A percentile compares a stretch with the other conserved stretches of the same genome.
Evolutionary conservation across 768 basidiomycete genomes (phyloP).

Genomic region (Leccinum pellstonianum): DNA sequence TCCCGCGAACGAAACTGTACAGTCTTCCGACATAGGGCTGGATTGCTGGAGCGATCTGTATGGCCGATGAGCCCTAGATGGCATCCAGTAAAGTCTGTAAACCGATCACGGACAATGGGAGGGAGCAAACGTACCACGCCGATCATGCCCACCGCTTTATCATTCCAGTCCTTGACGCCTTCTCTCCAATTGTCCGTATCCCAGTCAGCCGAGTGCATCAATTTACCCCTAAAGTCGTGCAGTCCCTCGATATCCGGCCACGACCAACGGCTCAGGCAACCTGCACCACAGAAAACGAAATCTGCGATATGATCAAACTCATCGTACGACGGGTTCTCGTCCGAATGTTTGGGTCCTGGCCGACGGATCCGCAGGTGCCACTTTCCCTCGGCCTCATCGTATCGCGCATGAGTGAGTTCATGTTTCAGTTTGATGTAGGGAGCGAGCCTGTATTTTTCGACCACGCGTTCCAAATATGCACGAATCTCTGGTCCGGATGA

Average conservation of each 20-base stretch:
- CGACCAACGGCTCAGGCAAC: constrained; percentile 54
- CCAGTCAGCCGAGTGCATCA: constrained; percentile 68
- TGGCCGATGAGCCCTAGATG: constrained; percentile 58
- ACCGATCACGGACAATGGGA: background rate
- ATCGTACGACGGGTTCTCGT: constrained; percentile 31
- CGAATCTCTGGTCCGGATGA: constrained; percentile 59
- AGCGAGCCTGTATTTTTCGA: constrained; percentile 54
- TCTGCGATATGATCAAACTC: constrained; percentile 55
- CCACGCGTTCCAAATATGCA: constrained; percentile 50
- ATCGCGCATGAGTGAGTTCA: constrained; percentile 51
- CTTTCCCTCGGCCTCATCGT: constrained; percentile 49
- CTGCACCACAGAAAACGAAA: constrained; percentile 55
- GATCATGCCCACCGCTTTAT: constrained; percentile 56
- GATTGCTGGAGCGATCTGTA: constrained; percentile 58
- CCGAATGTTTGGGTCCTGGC: constrained; percentile 16
- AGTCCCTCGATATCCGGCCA: constrained; percentile 69
- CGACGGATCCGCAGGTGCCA: constrained; percentile 54
- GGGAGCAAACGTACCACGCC: constrained; percentile 46
- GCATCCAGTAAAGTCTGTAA: background rate
- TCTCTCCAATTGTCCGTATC: constrained; percentile 46
- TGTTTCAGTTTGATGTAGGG: constrained; percentile 55
- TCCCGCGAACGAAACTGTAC: constrained; percentile 56
- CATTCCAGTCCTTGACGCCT: constrained; percentile 46
- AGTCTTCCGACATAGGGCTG: constrained; percentile 51
- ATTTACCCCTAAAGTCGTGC: constrained; percentile 51